Percentiles rank a stretch among this genome's conserved stretches.
Conservation (phyloP, 2,329 filamentous ascomycete genomes). For the Ophiosphaerella narmari region DNA sequence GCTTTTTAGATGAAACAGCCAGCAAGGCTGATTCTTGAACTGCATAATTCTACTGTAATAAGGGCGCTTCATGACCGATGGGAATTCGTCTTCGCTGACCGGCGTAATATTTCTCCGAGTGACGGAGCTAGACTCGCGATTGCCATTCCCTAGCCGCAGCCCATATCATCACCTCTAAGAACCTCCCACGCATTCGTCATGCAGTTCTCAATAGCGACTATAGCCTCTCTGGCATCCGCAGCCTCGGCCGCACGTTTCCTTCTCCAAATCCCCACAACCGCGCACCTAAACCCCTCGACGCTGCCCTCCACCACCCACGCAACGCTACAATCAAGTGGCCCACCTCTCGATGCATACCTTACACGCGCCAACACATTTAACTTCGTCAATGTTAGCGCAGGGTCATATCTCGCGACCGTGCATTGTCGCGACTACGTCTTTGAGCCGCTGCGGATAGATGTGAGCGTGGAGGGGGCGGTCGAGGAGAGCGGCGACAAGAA, state of each 20-base stretch:
- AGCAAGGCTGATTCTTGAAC: too few species aligned
- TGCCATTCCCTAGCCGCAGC: too few species aligned
- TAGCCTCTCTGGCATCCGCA: slow-evolving; percentile 49
- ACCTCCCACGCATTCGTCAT: slow-evolving; percentile 17
- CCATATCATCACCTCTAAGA: slow-evolving; percentile 1
- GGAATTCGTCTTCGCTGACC: neutral
- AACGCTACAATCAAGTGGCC: slow-evolving; percentile 65
- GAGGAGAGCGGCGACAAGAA: slow-evolving; percentile 37
- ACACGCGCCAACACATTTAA: slow-evolving; percentile 72
- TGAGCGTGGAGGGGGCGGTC: slow-evolving; percentile 47
- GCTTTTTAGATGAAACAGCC: too few species aligned
- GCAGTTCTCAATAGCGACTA: slow-evolving; percentile 41
- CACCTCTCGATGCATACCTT: slow-evolving; percentile 63
- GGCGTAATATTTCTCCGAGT: neutral
- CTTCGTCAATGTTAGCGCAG: slow-evolving; percentile 72
- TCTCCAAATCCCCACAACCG: slow-evolving; percentile 56
- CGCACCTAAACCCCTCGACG: slow-evolving; percentile 51
- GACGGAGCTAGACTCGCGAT: neutral
- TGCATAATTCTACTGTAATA: too few species aligned
- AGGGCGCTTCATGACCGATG: too few species aligned
- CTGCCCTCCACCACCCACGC: slow-evolving; percentile 64
- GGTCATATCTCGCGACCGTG: slow-evolving; percentile 82
- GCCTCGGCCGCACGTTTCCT: slow-evolving; percentile 53
- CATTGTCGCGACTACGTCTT: slow-evolving; percentile 77
- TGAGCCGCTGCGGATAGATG: slow-evolving; percentile 78